A percentile compares a stretch with the other conserved stretches of the same genome.
These are phyloP conservation scores for Parachlorella kessleri DNA, from an alignment of 139 green algal genomes.

Conservation along the genomic window DNA sequence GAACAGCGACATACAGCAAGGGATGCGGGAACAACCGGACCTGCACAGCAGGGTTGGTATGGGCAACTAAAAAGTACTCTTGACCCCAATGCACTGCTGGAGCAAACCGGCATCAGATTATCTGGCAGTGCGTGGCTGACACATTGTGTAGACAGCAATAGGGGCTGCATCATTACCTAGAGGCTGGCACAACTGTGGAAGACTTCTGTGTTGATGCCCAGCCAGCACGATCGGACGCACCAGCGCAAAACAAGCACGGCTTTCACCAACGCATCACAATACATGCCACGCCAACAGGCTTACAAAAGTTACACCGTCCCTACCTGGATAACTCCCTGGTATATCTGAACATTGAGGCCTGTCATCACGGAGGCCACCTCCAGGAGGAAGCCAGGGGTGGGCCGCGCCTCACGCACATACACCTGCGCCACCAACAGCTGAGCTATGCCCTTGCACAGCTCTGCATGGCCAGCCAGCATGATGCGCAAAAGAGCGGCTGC, in stretches of 20 bases:
- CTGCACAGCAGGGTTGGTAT: no score
- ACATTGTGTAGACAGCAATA: no score
- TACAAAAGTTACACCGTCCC: neutral
- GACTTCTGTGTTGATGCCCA: neutral
- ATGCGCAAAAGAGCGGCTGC: neutral
- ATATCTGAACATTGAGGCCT: constrained; percentile 49
- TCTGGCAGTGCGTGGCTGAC: no score
- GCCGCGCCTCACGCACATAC: constrained; percentile 13
- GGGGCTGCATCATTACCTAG: neutral
- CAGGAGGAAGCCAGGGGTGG: constrained; percentile 47
- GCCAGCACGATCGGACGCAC: neutral
- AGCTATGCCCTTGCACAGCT: no score
- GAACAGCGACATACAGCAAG: no score
- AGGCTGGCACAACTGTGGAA: neutral
- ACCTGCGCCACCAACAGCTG: no score
- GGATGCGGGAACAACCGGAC: no score
- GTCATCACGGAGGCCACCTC: constrained; percentile 59
- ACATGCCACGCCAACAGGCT: neutral
- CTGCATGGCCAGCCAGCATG: no score
- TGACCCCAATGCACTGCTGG: no score
- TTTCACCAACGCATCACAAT: neutral
- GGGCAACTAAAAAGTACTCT: no score
- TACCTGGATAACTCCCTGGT: constrained; percentile 57
- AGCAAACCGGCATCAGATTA: no score
- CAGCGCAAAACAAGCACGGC: no score